Evolutionary conservation across 1,284 basidiomycete species (phyloP).

Genomic region (Sporisorium iseilematis-ciliati): DNA sequence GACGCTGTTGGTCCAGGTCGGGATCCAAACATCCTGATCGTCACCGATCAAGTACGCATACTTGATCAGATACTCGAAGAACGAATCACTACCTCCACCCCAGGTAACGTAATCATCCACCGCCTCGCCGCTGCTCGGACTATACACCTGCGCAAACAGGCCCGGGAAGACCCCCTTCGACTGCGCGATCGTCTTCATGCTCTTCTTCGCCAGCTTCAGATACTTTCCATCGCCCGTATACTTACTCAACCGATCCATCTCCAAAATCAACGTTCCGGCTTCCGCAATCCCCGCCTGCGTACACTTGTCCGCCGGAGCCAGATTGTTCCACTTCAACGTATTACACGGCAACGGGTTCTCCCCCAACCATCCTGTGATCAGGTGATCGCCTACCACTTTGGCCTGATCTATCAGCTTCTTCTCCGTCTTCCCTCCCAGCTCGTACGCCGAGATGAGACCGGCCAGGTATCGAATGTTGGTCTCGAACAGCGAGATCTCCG

Average conservation of each 20-base stretch:
- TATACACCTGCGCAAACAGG: constrained; percentile 42
- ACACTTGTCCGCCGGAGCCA: constrained; percentile 24
- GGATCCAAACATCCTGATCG: constrained; percentile 42
- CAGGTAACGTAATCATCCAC: constrained; percentile 57
- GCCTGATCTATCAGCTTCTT: constrained; percentile 58
- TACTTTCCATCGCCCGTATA: constrained; percentile 58
- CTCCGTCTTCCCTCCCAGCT: constrained; percentile 57
- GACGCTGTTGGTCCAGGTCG: constrained; percentile 55
- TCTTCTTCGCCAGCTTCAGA: constrained; percentile 34
- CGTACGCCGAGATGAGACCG: constrained; percentile 62
- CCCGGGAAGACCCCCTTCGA: constrained; percentile 50
- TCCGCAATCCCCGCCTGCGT: constrained; percentile 54
- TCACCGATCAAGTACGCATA: constrained; percentile 54
- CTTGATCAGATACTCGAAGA: constrained; percentile 65
- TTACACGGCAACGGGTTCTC: constrained; percentile 60
- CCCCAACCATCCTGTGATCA: constrained; percentile 58
- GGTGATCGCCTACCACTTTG: constrained; percentile 51
- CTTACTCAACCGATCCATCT: constrained; percentile 58
- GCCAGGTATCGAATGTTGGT: constrained; percentile 65
- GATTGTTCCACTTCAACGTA: constrained; percentile 55
- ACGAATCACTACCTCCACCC: constrained; percentile 63
- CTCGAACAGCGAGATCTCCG: constrained; percentile 58
- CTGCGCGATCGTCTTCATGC: constrained; percentile 57
- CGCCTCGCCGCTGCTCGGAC: constrained; percentile 19
- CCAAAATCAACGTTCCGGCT: constrained; percentile 58